Evolutionary conservation across 176 grass and related monocot species (phyloP).

Genomic region (Raddia guianensis): DNA sequence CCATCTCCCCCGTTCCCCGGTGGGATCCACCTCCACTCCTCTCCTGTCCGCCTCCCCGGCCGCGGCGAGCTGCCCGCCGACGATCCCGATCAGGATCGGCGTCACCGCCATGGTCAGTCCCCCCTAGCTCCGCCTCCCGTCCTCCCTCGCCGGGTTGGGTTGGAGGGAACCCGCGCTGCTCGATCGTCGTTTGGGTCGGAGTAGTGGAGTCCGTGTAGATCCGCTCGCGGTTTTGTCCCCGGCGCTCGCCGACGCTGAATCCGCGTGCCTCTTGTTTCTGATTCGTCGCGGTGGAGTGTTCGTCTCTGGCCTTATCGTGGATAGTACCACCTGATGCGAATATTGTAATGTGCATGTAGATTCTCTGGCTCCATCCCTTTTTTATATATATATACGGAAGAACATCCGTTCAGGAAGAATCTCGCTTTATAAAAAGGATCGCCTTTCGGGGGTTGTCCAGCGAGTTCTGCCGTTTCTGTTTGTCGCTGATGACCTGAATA

Average conservation of each 20-base stretch:
- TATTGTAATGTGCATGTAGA: constrained; percentile 32
- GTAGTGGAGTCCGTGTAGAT: constrained; percentile 12
- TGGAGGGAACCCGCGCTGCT: neutral
- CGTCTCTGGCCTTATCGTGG: neutral
- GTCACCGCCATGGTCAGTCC: constrained; percentile 47
- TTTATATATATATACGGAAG: neutral
- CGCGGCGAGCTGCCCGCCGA: constrained; percentile 10
- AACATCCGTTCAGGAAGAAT: constrained; percentile 16
- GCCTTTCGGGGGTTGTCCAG: neutral
- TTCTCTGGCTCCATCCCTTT: constrained; percentile 29
- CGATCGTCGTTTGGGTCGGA: neutral
- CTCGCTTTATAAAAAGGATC: constrained; percentile 18
- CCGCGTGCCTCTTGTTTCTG: neutral
- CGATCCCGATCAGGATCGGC: neutral
- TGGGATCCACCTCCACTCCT: neutral
- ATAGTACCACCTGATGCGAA: neutral
- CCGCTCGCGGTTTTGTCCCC: neutral
- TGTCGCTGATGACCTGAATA: too few relatives aligned
- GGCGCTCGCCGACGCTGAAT: neutral
- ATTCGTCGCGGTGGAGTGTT: neutral
- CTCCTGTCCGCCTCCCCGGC: neutral
- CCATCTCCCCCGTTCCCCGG: constrained; percentile 34
- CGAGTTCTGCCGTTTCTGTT: neutral
- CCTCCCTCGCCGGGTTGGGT: neutral
- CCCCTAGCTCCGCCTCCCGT: neutral